Conservation (phyloP, 495 filamentous ascomycete species). For the Choiromyces venosus region DNA sequence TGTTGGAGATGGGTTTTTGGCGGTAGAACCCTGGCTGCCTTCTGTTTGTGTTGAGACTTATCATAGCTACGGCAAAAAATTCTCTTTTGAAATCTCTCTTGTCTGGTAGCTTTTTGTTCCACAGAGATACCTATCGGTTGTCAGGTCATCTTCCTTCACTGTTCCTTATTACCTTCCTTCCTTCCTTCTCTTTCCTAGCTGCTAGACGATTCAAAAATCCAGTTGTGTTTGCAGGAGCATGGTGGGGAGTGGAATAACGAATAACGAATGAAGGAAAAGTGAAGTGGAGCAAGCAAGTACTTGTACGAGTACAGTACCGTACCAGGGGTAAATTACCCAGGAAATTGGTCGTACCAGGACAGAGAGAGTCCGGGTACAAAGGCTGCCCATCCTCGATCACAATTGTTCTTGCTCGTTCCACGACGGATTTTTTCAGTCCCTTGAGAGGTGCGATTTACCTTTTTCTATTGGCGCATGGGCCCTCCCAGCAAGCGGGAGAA, state of each 20-base stretch:
- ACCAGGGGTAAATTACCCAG: constrained; percentile 39
- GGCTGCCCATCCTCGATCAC: constrained; percentile 39
- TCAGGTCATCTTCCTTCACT: background rate
- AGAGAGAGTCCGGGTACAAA: constrained; percentile 36
- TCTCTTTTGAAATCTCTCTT: background rate
- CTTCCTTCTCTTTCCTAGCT: background rate
- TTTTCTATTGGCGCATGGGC: constrained; percentile 39
- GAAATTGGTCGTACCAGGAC: constrained; percentile 40
- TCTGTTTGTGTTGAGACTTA: constrained; percentile 18
- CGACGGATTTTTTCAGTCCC: constrained; percentile 30
- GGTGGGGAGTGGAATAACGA: background rate
- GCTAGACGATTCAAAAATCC: background rate
- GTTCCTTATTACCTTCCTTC: background rate
- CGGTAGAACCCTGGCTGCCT: constrained; percentile 10
- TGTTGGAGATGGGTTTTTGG: constrained; percentile 8
- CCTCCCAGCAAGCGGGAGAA: constrained; percentile 35
- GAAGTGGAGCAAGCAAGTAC: background rate
- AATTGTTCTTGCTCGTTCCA: constrained; percentile 36
- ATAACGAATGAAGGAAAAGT: background rate
- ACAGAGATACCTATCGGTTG: background rate
- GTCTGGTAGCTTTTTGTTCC: background rate
- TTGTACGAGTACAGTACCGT: constrained; percentile 7
- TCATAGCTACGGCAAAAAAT: background rate
- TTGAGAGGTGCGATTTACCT: constrained; percentile 39
- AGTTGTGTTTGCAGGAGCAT: background rate